phyloP scores from a whole-genome alignment of 2,329 filamentous ascomycete species.

The Curvularia verruculosa region DNA sequence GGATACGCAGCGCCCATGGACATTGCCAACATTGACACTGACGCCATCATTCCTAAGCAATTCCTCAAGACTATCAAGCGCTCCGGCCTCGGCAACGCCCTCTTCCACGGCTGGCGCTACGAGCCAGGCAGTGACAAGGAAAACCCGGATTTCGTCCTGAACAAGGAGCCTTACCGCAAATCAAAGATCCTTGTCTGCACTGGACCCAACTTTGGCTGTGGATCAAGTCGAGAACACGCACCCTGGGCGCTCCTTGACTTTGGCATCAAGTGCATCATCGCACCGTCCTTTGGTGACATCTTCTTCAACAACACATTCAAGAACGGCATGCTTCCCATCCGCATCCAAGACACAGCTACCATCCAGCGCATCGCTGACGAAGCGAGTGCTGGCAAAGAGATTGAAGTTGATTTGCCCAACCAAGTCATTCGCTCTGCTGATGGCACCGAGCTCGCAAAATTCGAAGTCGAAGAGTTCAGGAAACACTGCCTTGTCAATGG shows the following conservation, averaged over 20 bases:
- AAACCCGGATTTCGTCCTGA: slow-evolving; percentile 84
- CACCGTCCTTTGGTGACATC: slow-evolving; percentile 86
- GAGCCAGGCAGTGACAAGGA: slow-evolving; percentile 68
- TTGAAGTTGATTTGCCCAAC: slow-evolving; percentile 87
- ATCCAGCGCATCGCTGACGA: slow-evolving; percentile 76
- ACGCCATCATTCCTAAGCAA: slow-evolving; percentile 98
- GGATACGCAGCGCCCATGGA: slow-evolving; percentile 89
- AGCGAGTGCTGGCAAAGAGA: slow-evolving; percentile 77
- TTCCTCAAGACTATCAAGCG: slow-evolving; percentile 99
- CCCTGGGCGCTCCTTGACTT: slow-evolving; percentile 98
- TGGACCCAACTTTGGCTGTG: slow-evolving; percentile 94
- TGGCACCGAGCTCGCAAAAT: slow-evolving; percentile 75
- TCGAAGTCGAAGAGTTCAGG: slow-evolving; percentile 90
- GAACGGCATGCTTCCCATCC: slow-evolving; percentile 95
- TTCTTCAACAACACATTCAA: slow-evolving; percentile 99
- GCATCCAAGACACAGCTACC: slow-evolving; percentile 69
- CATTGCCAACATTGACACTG: slow-evolving; percentile 92
- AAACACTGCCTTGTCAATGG: slow-evolving; percentile 95
- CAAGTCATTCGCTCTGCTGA: slow-evolving; percentile 79
- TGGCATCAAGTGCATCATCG: slow-evolving; percentile 92
- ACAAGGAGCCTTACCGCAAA: slow-evolving; percentile 82
- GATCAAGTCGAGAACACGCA: slow-evolving; percentile 89
- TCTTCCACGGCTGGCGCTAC: slow-evolving; percentile 86
- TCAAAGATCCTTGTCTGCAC: slow-evolving; percentile 91
- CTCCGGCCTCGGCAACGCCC: slow-evolving; percentile 84